A percentile compares a stretch with the other conserved stretches of the same genome.
Evolutionary conservation across 148 eudicot genomes (phyloP).

Genomic region (Camellia japonica): DNA sequence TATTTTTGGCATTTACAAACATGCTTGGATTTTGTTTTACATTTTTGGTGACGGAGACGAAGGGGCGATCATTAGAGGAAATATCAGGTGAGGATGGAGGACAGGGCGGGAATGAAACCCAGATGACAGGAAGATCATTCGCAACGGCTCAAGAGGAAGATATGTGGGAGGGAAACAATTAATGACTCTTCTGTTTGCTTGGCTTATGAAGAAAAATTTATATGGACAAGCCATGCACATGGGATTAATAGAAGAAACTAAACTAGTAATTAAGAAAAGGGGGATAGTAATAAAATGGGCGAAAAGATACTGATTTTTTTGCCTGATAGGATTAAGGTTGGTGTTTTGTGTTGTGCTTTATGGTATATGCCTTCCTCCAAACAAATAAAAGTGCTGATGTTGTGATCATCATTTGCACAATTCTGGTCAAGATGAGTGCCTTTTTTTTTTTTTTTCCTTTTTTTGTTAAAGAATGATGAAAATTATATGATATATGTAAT

Average conservation of each 20-base stretch:
- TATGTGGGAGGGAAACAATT: neutral
- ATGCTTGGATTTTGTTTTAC: constrained; percentile 27
- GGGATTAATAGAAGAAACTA: neutral
- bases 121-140: constrained; percentile 8
- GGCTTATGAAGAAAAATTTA: neutral
- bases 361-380: neutral
- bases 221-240: neutral
- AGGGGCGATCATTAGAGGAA: constrained; percentile 35
- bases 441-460: too few species aligned
- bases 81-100: constrained; percentile 35
- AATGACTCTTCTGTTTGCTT: neutral
- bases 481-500: too few species aligned
- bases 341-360: neutral
- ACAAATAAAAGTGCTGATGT: neutral
- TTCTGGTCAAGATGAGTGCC: neutral
- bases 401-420: neutral
- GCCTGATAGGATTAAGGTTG: neutral
- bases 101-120: constrained; percentile 3
- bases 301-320: neutral
- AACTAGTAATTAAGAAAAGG: too few species aligned
- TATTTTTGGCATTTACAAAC: constrained; percentile 19
- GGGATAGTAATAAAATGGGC: neutral
- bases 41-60: constrained; percentile 28
- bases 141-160: neutral
- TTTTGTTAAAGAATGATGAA: too few species aligned